Percentiles rank a stretch among this genome's conserved stretches.
These are phyloP conservation scores for Corylus heterophylla DNA, from an alignment of 306 rosid genomes.

Conservation along the genomic window DNA sequence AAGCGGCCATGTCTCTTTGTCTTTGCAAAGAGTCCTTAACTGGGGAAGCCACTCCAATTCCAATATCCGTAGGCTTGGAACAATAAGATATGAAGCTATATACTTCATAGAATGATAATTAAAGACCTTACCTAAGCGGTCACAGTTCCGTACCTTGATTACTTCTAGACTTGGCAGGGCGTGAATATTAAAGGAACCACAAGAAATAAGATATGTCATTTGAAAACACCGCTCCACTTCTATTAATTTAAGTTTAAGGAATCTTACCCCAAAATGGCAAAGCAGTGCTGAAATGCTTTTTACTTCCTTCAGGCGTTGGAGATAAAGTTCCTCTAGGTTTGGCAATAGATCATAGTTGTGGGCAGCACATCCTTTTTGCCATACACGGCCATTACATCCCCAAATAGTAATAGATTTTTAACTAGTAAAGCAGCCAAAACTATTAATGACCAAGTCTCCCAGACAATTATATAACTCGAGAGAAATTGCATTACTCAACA, in stretches of 20 bases:
- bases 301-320: slow-evolving; percentile 5
- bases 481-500: slow-evolving; percentile 15
- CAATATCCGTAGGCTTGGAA: no score
- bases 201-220: slow-evolving; percentile 4
- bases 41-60: no score
- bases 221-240: slow-evolving; percentile 14
- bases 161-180: not conserved
- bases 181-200: slow-evolving; percentile 8
- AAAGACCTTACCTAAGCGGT: slow-evolving; percentile 1
- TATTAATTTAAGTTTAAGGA: slow-evolving; percentile 17
- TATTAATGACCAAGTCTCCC: slow-evolving; percentile 13
- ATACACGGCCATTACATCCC: not conserved
- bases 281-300: slow-evolving; percentile 25
- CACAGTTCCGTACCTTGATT: slow-evolving; percentile 9
- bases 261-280: slow-evolving; percentile 21
- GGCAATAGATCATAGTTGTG: not conserved
- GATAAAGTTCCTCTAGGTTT: slow-evolving; percentile 17
- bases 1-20: no score
- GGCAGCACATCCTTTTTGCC: not conserved
- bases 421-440: not conserved
- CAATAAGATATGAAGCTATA: no score
- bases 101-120: not conserved
- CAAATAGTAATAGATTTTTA: slow-evolving; percentile 24
- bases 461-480: slow-evolving; percentile 9
- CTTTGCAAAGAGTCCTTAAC: no score